phyloP scores from a whole-genome alignment of 108 stramenopile species.

The Mayamaea pseudoterrestris region DNA sequence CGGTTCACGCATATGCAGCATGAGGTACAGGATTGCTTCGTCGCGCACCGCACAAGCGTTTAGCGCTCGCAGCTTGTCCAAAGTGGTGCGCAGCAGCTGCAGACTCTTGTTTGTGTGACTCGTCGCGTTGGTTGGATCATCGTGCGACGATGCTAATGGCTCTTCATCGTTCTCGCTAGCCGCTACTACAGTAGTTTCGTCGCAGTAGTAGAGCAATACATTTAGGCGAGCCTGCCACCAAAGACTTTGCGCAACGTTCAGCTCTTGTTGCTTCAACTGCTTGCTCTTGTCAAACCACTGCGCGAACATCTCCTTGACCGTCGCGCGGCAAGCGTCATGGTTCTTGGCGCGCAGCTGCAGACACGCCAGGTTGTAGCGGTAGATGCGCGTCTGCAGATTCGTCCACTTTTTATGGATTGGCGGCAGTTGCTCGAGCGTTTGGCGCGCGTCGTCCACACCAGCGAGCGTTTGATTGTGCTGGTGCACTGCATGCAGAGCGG shows the following conservation, averaged over 20 bases:
- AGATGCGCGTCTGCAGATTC: slow-evolving; percentile 20
- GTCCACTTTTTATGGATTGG: background rate
- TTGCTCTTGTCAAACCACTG: slow-evolving; percentile 5
- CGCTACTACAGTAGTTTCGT: background rate
- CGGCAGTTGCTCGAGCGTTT: background rate
- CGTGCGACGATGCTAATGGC: too few species aligned
- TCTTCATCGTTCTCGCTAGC: slow-evolving; percentile 9
- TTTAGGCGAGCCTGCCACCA: slow-evolving; percentile 28
- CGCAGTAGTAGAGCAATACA: slow-evolving; percentile 18
- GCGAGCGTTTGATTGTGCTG: too few species aligned
- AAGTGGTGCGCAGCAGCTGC: background rate
- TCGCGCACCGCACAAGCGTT: slow-evolving; percentile 17
- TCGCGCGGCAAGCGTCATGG: slow-evolving; percentile 20
- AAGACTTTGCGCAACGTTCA: slow-evolving; percentile 1
- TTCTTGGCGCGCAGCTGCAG: slow-evolving; percentile 13
- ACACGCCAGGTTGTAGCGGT: slow-evolving; percentile 28
- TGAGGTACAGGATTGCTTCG: background rate
- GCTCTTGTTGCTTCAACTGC: slow-evolving; percentile 4
- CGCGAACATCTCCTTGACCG: slow-evolving; percentile 20
- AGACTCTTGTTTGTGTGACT: too few species aligned
- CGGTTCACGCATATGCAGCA: background rate
- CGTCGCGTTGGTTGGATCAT: too few species aligned
- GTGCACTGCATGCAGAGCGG: too few species aligned
- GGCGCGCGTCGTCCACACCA: background rate
- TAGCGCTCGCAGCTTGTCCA: slow-evolving; percentile 5